These are phyloP conservation scores for Ogataea thermomethanolica DNA, from an alignment of 805 yeast species.

Conservation along the genomic window DNA sequence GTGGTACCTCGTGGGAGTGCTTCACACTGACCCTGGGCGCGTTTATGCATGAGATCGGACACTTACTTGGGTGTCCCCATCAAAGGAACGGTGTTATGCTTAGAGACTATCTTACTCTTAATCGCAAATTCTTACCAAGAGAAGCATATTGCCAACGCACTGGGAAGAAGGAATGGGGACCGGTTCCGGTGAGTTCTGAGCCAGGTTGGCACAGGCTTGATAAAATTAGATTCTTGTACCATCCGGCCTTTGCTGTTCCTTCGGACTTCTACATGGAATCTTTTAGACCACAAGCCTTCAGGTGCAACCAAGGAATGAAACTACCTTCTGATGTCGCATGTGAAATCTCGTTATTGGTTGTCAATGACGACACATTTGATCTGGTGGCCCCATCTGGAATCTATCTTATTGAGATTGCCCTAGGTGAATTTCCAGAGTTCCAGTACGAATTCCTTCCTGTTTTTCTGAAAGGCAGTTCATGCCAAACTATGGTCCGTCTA, in stretches of 20 bases:
- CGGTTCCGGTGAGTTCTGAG: slow-evolving; percentile 54
- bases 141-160: slow-evolving; percentile 60
- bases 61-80: slow-evolving; percentile 86
- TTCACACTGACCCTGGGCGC: slow-evolving; percentile 86
- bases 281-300: slow-evolving; percentile 35
- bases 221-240: slow-evolving; percentile 69
- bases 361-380: slow-evolving; percentile 42
- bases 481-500: slow-evolving; percentile 1
- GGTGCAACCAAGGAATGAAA: slow-evolving; percentile 31
- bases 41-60: slow-evolving; percentile 94
- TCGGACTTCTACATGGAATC: slow-evolving; percentile 47
- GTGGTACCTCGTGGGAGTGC: slow-evolving; percentile 90
- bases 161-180: slow-evolving; percentile 44
- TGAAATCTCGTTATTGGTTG: slow-evolving; percentile 45
- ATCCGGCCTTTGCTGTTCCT: slow-evolving; percentile 75
- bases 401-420: slow-evolving; percentile 67
- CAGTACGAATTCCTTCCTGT: slow-evolving; percentile 60
- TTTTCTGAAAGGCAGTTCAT: slow-evolving; percentile 54
- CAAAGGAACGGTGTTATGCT: slow-evolving; percentile 88
- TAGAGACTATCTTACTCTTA: slow-evolving; percentile 76
- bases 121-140: slow-evolving; percentile 74
- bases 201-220: slow-evolving; percentile 90
- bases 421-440: slow-evolving; percentile 56
- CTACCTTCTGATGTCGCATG: slow-evolving; percentile 31
- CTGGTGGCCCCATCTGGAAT: slow-evolving; percentile 63